These are phyloP conservation scores for Dimocarpus longan DNA, from an alignment of 345 rosid species.

Conservation along the genomic window DNA sequence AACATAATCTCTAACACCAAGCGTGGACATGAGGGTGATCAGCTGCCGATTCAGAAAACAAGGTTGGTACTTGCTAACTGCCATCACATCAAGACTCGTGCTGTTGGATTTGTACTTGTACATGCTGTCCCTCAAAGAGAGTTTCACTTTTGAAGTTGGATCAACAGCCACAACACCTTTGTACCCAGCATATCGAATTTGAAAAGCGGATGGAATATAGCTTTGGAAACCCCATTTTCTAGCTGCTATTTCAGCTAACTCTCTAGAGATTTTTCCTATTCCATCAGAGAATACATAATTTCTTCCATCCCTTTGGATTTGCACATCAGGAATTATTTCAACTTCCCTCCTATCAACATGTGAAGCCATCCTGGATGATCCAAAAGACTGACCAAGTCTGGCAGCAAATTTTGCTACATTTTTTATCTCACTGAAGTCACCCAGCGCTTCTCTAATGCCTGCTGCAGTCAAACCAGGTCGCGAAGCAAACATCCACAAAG, in stretches of 20 bases:
- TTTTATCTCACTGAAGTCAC: slow-evolving; percentile 36
- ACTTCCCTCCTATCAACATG: slow-evolving; percentile 33
- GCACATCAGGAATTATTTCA: slow-evolving; percentile 40
- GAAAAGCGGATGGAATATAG: slow-evolving; percentile 46
- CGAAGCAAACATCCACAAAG: slow-evolving; percentile 60
- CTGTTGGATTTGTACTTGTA: slow-evolving; percentile 40
- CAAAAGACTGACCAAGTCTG: slow-evolving; percentile 50
- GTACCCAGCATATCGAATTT: slow-evolving; percentile 53
- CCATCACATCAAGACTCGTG: slow-evolving; percentile 44
- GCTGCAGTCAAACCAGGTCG: slow-evolving; percentile 39
- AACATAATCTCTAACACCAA: slow-evolving; percentile 36
- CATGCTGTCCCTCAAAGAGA: slow-evolving; percentile 53
- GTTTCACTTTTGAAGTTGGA: slow-evolving; percentile 41
- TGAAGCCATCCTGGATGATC: slow-evolving; percentile 52
- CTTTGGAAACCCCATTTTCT: slow-evolving; percentile 39
- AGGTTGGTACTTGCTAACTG: slow-evolving; percentile 47
- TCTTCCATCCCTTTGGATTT: slow-evolving; percentile 12
- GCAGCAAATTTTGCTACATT: slow-evolving; percentile 58
- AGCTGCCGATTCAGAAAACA: slow-evolving; percentile 49
- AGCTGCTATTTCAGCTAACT: slow-evolving; percentile 38
- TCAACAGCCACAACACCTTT: slow-evolving; percentile 59
- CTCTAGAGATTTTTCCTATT: slow-evolving; percentile 50
- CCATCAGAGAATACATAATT: slow-evolving; percentile 51
- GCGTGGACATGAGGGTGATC: slow-evolving; percentile 48
- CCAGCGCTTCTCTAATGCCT: slow-evolving; percentile 42